A percentile compares a stretch with the other conserved stretches of the same genome.
Evolutionary conservation across 1,284 basidiomycete genomes (phyloP).

Genomic region (Sporisorium scitamineum): DNA sequence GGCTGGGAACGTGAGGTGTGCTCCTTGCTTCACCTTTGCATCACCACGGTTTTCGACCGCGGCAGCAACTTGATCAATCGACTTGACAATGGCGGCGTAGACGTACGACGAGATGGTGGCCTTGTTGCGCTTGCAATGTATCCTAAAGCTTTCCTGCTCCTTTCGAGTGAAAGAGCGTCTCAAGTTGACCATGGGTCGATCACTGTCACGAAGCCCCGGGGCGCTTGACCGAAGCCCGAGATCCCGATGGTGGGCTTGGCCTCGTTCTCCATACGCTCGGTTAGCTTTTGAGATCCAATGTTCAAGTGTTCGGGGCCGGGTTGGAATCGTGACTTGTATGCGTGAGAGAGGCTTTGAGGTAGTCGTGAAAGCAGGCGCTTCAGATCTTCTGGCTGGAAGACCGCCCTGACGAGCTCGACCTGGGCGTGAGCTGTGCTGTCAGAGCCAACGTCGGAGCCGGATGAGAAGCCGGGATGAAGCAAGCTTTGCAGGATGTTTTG

Average conservation of each 20-base stretch:
- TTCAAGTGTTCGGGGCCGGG: background rate
- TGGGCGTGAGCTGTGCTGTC: background rate
- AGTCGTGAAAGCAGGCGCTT: background rate
- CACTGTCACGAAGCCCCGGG: background rate
- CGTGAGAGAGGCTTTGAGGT: background rate
- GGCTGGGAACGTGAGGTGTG: background rate
- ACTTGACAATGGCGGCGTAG: background rate
- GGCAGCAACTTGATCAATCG: background rate
- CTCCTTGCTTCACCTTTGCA: background rate
- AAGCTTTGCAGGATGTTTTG: background rate
- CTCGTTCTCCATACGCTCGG: background rate
- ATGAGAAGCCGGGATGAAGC: background rate
- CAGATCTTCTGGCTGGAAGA: background rate
- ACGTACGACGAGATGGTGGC: background rate
- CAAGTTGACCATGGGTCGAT: slow-evolving; percentile 1
- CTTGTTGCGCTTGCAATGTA: background rate
- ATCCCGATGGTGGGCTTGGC: background rate
- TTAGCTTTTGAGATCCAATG: background rate
- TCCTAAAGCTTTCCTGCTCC: background rate
- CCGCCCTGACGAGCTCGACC: background rate
- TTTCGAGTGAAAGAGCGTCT: background rate
- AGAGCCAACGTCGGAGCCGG: background rate
- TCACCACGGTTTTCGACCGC: background rate
- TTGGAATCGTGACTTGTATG: background rate
- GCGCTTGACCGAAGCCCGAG: background rate